Base-by-base conservation (phyloP, 495 filamentous ascomycete species). In the Xanthoparmelia taractica region DNA sequence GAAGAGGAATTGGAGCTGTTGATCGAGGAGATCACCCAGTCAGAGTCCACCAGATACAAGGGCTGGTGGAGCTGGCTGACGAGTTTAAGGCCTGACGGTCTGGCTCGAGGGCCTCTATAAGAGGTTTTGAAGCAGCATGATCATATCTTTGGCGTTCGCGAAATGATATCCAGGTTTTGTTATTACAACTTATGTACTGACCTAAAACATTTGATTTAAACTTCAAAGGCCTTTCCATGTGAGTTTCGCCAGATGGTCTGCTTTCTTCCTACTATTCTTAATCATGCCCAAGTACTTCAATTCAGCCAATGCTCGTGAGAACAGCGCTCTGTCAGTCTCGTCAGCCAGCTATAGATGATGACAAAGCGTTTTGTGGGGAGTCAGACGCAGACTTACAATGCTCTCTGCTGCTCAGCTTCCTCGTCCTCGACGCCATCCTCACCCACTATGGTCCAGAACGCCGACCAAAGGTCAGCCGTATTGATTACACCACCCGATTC, bases 401-500 rank as follows among this genome's bases (percentile, higher is more conserved):
- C 43, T 79, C 79, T 37, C 76, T 67, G 64, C 25, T 69, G 73
- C 5, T 73, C 69, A 36, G 75, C 73, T 11, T 72, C 69, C 43
- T 79, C 76, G 25, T 78, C 75, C 10, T 81, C 75, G 2, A 76
- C 76, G 17, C 83, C 77, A 8, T 87, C 87, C 12, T 83, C 84
- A 38, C 86, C 85, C 50, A 92, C 78, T 12, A 96, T 84, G 8
- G 84, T 85, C 64, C 85, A 81, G 72, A 96, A 97, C 2, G 94
- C 91, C 29, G 87, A 83, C 91, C 90, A 96, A 29, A 98, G 73
- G 74, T 98, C 94, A 50, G 85, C 85, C 8, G 89, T 84, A 71
- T 98, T 98, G 68, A 98, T 85, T 55, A 96, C 73, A 8, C 86
- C 81, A 7, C 93, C 93, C 1, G 92, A 89, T 75, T 97, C 93